A percentile compares a stretch with the other conserved stretches of the same genome.
These are phyloP conservation scores for Posidonia australis DNA, from an alignment of 106 monocot genomes.

Conservation along the genomic window DNA sequence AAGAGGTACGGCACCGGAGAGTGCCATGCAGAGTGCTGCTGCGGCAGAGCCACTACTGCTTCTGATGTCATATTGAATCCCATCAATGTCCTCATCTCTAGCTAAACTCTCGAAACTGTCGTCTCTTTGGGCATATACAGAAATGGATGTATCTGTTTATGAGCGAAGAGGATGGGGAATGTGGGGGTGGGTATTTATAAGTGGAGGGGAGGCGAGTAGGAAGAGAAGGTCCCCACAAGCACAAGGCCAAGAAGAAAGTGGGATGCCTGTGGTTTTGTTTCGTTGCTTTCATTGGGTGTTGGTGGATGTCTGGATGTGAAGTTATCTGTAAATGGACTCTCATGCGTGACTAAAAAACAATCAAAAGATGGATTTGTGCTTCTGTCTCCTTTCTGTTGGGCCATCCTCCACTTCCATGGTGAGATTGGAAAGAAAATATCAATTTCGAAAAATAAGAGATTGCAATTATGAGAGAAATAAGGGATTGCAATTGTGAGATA, in stretches of 20 bases:
- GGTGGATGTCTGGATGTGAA: not conserved
- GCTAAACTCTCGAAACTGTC: not conserved
- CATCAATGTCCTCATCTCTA: not conserved
- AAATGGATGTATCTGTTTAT: not conserved
- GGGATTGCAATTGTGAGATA: too few relatives aligned
- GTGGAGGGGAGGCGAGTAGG: not conserved
- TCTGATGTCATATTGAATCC: not conserved
- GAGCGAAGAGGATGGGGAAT: not conserved
- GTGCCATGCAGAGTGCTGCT: slow-evolving; percentile 18
- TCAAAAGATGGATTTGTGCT: too few relatives aligned
- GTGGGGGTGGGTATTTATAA: not conserved
- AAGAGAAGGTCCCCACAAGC: slow-evolving; percentile 3
- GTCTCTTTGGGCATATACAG: not conserved
- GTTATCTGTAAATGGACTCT: not conserved
- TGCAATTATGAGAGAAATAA: too few relatives aligned
- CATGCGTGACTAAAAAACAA: too few relatives aligned
- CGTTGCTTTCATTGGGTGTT: not conserved
- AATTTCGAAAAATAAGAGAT: too few relatives aligned
- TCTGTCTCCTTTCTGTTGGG: too few relatives aligned
- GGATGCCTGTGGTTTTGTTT: not conserved
- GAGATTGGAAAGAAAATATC: too few relatives aligned
- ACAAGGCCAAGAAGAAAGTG: not conserved
- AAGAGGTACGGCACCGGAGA: slow-evolving; percentile 24
- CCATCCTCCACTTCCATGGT: too few relatives aligned
- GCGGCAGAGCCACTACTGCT: not conserved